phyloP scores from a whole-genome alignment of 306 rosid species.

The Pterocarpus santalinus region DNA sequence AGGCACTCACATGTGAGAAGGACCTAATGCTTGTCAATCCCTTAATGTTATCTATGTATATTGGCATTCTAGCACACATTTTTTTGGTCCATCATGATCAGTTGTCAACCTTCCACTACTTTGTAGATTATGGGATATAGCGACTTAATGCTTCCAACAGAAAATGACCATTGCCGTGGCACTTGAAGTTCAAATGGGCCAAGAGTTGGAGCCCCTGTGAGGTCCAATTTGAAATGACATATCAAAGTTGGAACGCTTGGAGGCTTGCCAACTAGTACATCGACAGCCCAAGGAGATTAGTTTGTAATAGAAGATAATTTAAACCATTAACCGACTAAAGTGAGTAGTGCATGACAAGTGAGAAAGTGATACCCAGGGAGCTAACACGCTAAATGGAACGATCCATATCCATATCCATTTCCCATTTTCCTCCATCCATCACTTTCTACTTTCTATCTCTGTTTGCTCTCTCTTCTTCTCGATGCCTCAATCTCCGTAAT shows the following conservation, averaged over 20 bases:
- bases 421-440: background rate
- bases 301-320: constrained; percentile 24
- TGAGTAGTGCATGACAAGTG: constrained; percentile 5
- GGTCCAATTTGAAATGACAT: constrained; percentile 47
- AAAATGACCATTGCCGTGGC: constrained; percentile 31
- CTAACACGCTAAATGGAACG: background rate
- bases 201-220: background rate
- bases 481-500: background rate
- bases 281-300: constrained; percentile 15
- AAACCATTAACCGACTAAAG: background rate
- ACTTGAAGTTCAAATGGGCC: constrained; percentile 40
- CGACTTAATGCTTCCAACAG: background rate
- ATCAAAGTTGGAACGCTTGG: background rate
- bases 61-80: constrained; percentile 2
- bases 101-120: constrained; percentile 56
- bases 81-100: constrained; percentile 8
- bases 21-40: constrained; percentile 41
- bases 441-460: background rate
- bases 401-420: background rate
- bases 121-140: constrained; percentile 30
- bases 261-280: constrained; percentile 22
- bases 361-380: constrained; percentile 17
- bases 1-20: constrained; percentile 36
- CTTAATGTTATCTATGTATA: background rate
- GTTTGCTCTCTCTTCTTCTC: background rate